Evolutionary conservation across 192 early-diverging fungal species (phyloP), one percentile per base, ranked within the genome.

Genomic region (Coemansia asiatica): DNA sequence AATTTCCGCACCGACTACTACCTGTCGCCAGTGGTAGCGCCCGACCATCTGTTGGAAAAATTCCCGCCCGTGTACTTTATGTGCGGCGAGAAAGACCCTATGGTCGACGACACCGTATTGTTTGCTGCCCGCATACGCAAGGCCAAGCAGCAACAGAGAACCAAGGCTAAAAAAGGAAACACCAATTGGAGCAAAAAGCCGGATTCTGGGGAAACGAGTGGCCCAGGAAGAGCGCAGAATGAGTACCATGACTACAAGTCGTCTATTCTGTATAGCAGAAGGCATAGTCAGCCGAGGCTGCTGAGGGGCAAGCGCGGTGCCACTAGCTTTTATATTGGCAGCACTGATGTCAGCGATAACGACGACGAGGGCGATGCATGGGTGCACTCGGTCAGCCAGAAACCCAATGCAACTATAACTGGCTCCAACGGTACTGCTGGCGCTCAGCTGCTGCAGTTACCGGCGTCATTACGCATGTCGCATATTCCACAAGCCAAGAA

Each of bases 71-170:
- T 90, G 0, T 95, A 92, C 71, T 87, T 97, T 54, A 85, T 98
- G 55, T 91, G 90, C 63, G 96, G 96, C 44, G 95, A 97, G 66
- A 96, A 95, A 68, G 96, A 98, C 71, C 96, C 96, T 3, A 86
- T 98, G 44, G 93, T 98, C 5, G 96, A 98, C 76, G 96, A 98
- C 76, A 95, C 95, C 3, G 89, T 97, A 21, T 76, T 98, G 18
- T 90, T 97, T 77, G 92, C 92, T 8, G 92, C 88, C 9, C 88
- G 93, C 13, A 76, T 98, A 19, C 87, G 94, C 35, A 85, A 87
- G 25, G 94, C 94, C 51, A 97, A 96, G 72, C 73, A 83, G 23
- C 81, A 74, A n/a, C n/a, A n/a, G n/a, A n/a, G n/a, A n/a, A n/a
- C n/a, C 31, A 46, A n/a, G 7, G 59, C 44, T 6, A 23, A 31